These are phyloP conservation scores for Eucalyptus viminalis DNA, from an alignment of 345 rosid species.

Conservation along the genomic window DNA sequence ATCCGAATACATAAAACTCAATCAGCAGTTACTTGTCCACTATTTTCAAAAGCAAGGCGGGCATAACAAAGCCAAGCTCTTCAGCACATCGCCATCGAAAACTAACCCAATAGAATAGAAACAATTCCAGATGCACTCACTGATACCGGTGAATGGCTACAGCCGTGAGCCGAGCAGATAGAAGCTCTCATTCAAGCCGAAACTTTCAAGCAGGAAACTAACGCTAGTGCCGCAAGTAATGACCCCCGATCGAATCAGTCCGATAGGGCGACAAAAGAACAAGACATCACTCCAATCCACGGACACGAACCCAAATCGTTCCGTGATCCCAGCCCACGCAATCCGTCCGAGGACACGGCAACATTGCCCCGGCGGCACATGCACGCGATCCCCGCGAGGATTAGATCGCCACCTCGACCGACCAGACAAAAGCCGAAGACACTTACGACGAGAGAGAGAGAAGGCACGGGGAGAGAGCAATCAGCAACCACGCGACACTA, in stretches of 20 bases:
- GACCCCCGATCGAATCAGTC: background rate
- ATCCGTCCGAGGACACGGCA: background rate
- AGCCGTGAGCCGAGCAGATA: background rate
- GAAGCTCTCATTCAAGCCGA: background rate
- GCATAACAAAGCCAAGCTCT: background rate
- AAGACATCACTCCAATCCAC: background rate
- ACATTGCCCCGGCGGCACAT: background rate
- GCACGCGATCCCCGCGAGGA: background rate
- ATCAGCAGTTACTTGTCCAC: background rate
- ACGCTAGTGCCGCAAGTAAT: background rate
- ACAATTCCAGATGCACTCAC: background rate
- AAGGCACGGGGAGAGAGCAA: background rate
- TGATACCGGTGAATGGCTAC: background rate
- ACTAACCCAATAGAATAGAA: background rate
- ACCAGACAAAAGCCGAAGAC: background rate
- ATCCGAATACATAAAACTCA: background rate
- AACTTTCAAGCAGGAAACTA: background rate
- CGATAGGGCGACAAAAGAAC: background rate
- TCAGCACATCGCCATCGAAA: background rate
- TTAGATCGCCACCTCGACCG: background rate
- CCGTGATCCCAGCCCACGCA: background rate
- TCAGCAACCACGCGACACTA: background rate
- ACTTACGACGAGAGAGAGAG: background rate
- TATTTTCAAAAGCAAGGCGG: background rate
- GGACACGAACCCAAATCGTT: background rate